Percentiles rank a stretch among this genome's conserved stretches.
Evolutionary conservation across 345 rosid species (phyloP).

Genomic region (Geranium rotundifolium): DNA sequence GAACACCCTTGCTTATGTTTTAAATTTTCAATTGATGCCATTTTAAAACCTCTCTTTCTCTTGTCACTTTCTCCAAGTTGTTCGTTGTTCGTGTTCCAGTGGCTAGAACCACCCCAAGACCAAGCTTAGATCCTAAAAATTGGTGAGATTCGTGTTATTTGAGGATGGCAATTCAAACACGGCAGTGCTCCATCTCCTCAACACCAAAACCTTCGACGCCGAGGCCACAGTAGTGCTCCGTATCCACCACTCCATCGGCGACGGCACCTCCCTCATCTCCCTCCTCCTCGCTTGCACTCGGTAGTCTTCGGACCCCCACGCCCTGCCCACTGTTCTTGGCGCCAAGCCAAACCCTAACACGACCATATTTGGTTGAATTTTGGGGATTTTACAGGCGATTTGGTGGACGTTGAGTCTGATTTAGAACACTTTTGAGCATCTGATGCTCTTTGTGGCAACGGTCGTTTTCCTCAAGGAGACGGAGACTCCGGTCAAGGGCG

Average conservation of each 20-base stretch:
- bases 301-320: conserved; percentile 42
- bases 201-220: conserved; percentile 54
- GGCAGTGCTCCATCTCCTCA: conserved; percentile 61
- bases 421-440: conserved; percentile 44
- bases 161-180: no score
- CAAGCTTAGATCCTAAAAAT: no score
- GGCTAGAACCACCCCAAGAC: no score
- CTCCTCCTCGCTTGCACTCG: conserved; percentile 40
- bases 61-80: no score
- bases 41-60: no score
- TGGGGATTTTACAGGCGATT: conserved; percentile 28
- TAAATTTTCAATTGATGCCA: no score
- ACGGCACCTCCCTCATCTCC: conserved; percentile 33
- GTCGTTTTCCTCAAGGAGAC: conserved; percentile 23
- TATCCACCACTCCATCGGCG: conserved; percentile 39
- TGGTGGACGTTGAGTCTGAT: conserved; percentile 29
- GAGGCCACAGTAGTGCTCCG: conserved; percentile 33
- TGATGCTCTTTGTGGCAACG: conserved; percentile 20
- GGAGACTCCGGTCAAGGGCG: conserved; percentile 23
- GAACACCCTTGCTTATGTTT: no score
- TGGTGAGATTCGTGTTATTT: no score
- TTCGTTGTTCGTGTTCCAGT: no score
- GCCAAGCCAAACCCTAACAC: no score
- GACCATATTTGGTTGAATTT: conserved; percentile 11
- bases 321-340: conserved; percentile 46